Base-by-base conservation (phyloP, 2,329 filamentous ascomycete species). In the Neofusicoccum umdonicola region DNA sequence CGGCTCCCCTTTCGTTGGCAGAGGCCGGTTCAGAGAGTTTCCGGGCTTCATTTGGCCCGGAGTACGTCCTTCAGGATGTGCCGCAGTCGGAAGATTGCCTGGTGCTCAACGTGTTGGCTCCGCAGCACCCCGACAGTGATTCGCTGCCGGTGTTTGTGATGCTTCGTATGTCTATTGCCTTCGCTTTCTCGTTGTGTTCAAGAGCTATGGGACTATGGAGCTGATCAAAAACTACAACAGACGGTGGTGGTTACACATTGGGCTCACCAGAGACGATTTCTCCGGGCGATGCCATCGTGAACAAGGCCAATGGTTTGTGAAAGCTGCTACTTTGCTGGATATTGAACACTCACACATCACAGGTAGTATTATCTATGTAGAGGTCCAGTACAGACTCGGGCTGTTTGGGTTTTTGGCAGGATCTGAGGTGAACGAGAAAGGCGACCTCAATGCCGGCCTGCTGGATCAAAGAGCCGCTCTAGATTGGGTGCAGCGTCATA, bases 331-430 rank as follows among this genome's bases (percentile, higher is more conserved):
- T 15, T 39, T 39, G 9, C 12, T 27, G 9, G 27, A 15, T 9
- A 15, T 4, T 27, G 15, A 5, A 3, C 7, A n/a, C 58, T 62
- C 84, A 83, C 0, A 77, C 73, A 13, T 69, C 77, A 31, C 79
- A 78, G 66, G 77, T n/a, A 44, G 39, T 15, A n/a, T 88, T 54
- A 76, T 88, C 13, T 80, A 85, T 62, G 85, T 88, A 56, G 84
- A 84, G 69, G 87, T 88, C 72, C 87, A 87, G 74, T 88, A 88
- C 70, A 82, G 88, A 6, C 84, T 90, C 6, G 87, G 86, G 0
- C 76, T 85, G 0, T 84, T 84, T 69, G 88, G 88, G 0, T 90
- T 90, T 68, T 79, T 90, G 1, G 83, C 86, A 0, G 83, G 86
- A 52, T 81, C 86, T 44, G 77, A 82, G 35, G 79, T 90, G 9